Conservation (phyloP, 192 early-diverging fungal genomes). For the Backusella parvicylindrica region DNA sequence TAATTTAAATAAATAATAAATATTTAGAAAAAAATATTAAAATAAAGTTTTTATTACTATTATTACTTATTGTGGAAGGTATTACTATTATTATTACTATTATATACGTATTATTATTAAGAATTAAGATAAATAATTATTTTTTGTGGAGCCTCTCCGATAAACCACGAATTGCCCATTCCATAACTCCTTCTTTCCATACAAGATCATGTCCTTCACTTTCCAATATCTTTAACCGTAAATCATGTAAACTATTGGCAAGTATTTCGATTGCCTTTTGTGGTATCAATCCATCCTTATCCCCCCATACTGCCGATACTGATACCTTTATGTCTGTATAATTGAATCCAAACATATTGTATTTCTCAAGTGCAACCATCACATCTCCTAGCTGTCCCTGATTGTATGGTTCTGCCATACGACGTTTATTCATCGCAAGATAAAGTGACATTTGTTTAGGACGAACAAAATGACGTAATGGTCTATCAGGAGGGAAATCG, state of each 20-base stretch:
- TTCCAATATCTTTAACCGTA: conserved; percentile 34
- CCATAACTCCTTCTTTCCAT: conserved; percentile 42
- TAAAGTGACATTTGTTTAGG: conserved; percentile 32
- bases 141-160: neutral
- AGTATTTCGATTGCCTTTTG: conserved; percentile 24
- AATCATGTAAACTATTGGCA: conserved; percentile 30
- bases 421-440: conserved; percentile 30
- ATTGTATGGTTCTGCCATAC: conserved; percentile 29
- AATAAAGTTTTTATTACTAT: neutral
- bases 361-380: conserved; percentile 38
- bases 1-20: neutral
- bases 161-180: conserved; percentile 36
- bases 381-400: conserved; percentile 33
- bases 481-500: conserved; percentile 39
- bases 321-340: conserved; percentile 22
- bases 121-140: neutral
- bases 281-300: conserved; percentile 36
- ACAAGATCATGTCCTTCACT: conserved; percentile 38
- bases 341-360: conserved; percentile 35
- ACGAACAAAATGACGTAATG: conserved; percentile 35
- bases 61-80: neutral
- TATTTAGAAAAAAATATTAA: neutral
- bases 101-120: neutral
- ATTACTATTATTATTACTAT: neutral
- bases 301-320: conserved; percentile 38